Conservation (phyloP, 1,284 basidiomycete genomes). For the Erythrobasidium hasegawianum region DNA sequence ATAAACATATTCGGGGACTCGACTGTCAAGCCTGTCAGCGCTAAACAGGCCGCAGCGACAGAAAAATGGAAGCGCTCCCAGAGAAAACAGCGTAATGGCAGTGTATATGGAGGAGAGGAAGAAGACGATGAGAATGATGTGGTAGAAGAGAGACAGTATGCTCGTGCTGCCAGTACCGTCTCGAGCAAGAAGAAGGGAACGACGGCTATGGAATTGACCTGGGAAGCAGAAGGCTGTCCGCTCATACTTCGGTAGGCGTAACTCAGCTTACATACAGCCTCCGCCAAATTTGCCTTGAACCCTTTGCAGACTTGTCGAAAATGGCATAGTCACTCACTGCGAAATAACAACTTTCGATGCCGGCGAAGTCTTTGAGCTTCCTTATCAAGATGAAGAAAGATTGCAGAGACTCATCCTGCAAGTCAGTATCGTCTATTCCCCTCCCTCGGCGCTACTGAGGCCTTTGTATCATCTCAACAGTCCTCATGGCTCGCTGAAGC, state of each 20-base stretch:
- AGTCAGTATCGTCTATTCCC: slow-evolving; percentile 51
- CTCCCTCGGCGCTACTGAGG: background rate
- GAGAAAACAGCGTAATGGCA: slow-evolving; percentile 25
- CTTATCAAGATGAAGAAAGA: slow-evolving; percentile 67
- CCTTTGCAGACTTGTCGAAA: slow-evolving; percentile 68
- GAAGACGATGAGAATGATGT: slow-evolving; percentile 33
- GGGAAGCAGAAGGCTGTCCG: slow-evolving; percentile 72
- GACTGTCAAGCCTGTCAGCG: slow-evolving; percentile 28
- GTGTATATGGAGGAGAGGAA: slow-evolving; percentile 12
- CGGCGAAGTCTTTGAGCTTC: slow-evolving; percentile 72
- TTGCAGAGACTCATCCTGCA: slow-evolving; percentile 81
- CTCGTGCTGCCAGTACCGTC: slow-evolving; percentile 45
- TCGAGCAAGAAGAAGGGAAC: slow-evolving; percentile 59
- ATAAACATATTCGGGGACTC: slow-evolving; percentile 89
- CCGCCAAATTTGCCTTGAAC: slow-evolving; percentile 4
- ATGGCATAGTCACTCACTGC: slow-evolving; percentile 81
- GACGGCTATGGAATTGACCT: slow-evolving; percentile 80
- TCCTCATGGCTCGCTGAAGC: slow-evolving; percentile 89
- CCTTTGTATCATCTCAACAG: slow-evolving; percentile 49
- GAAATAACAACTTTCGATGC: slow-evolving; percentile 81
- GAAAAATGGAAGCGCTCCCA: slow-evolving; percentile 49
- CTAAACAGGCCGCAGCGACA: slow-evolving; percentile 32
- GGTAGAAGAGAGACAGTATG: slow-evolving; percentile 10
- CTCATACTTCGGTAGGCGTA: slow-evolving; percentile 71
- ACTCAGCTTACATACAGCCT: background rate